A percentile compares a stretch with the other conserved stretches of the same genome.
Evolutionary conservation across 2,329 filamentous ascomycete genomes (phyloP).

Genomic region (Colletotrichum zoysiae): DNA sequence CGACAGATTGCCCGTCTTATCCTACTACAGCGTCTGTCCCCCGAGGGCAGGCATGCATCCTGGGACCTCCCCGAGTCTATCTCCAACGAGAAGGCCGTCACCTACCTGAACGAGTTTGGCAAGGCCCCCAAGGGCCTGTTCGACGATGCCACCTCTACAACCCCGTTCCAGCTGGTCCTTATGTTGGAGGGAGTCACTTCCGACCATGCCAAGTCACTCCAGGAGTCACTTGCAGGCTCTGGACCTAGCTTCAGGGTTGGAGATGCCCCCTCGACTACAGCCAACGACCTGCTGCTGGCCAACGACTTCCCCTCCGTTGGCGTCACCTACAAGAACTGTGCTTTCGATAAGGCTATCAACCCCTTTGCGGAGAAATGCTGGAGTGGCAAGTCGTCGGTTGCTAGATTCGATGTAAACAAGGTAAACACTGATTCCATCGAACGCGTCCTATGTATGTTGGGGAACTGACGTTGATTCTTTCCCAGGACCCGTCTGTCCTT

Average conservation of each 20-base stretch:
- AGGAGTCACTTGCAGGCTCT: slow-evolving; percentile 56
- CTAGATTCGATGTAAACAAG: slow-evolving; percentile 59
- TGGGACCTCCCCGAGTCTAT: slow-evolving; percentile 59
- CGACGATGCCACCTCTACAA: slow-evolving; percentile 49
- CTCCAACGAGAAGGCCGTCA: slow-evolving; percentile 62
- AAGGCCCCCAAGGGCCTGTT: slow-evolving; percentile 66
- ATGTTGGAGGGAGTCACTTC: slow-evolving; percentile 68
- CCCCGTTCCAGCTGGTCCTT: slow-evolving; percentile 68
- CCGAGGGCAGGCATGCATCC: slow-evolving; percentile 60
- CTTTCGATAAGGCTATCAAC: slow-evolving; percentile 55
- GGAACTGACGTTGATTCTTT: slow-evolving; percentile 12
- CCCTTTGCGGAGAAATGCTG: slow-evolving; percentile 61
- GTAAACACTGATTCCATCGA: slow-evolving; percentile 47
- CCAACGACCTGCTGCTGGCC: slow-evolving; percentile 58
- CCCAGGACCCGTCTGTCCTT: slow-evolving; percentile 52
- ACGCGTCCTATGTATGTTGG: not conserved
- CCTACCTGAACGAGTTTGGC: slow-evolving; percentile 71
- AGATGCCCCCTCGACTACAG: slow-evolving; percentile 58
- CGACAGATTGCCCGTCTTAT: slow-evolving; percentile 69
- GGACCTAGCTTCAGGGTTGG: slow-evolving; percentile 63
- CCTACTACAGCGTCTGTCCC: slow-evolving; percentile 68
- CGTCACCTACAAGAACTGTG: slow-evolving; percentile 53
- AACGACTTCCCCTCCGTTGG: slow-evolving; percentile 57
- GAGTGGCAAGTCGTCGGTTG: slow-evolving; percentile 57
- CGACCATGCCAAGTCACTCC: slow-evolving; percentile 56